A percentile compares a stretch with the other conserved stretches of the same genome.
Conservation (phyloP, 768 basidiomycete species). For the Boletus rubescentipes region DNA sequence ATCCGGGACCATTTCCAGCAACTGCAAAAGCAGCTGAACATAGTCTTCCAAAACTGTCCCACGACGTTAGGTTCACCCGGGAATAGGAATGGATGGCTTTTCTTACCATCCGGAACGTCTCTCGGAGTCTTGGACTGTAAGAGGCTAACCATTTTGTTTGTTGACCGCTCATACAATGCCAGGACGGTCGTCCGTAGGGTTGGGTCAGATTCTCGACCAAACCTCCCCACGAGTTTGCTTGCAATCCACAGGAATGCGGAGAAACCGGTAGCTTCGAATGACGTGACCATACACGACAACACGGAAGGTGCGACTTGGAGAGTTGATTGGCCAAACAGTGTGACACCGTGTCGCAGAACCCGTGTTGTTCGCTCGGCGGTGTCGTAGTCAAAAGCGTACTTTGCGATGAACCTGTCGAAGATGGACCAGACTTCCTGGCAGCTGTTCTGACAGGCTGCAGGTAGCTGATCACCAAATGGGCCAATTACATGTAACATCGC, state of each 20-base stretch:
- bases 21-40: conserved; percentile 70
- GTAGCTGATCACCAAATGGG: conserved; percentile 80
- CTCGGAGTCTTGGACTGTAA: conserved; percentile 66
- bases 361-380: conserved; percentile 83
- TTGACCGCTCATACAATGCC: conserved; percentile 72
- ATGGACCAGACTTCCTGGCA: conserved; percentile 80
- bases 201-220: conserved; percentile 63
- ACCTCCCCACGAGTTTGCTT: conserved; percentile 79
- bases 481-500: conserved; percentile 85
- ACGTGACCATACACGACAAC: conserved; percentile 68
- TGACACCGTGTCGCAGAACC: conserved; percentile 79
- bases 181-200: conserved; percentile 56
- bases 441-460: conserved; percentile 73
- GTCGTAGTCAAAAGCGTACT: conserved; percentile 72
- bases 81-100: neutral
- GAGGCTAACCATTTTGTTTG: conserved; percentile 63
- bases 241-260: conserved; percentile 94
- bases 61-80: conserved; percentile 2
- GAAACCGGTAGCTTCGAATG: conserved; percentile 79
- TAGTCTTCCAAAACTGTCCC: conserved; percentile 90
- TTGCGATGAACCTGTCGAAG: conserved; percentile 76
- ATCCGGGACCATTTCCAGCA: conserved; percentile 68
- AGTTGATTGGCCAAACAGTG: conserved; percentile 70
- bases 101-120: conserved; percentile 87
- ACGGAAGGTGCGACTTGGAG: conserved; percentile 69